phyloP scores from a whole-genome alignment of 331 rosid genomes.

The Arachis monticola region DNA sequence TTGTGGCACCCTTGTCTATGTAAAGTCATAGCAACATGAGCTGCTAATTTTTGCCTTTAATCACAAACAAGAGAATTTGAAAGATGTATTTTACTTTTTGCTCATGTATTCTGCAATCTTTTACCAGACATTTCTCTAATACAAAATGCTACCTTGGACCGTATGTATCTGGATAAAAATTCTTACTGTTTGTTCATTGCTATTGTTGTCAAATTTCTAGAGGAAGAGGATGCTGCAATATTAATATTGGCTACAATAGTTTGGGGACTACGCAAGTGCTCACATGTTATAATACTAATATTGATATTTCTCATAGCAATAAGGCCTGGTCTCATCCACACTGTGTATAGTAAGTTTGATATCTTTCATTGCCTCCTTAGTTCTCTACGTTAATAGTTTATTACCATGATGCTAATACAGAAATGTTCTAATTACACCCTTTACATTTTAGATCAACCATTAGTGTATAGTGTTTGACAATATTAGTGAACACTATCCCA shows the following conservation, averaged over 20 bases:
- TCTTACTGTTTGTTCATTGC: constrained; percentile 36
- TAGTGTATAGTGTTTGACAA: constrained; percentile 14
- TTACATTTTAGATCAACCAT: constrained; percentile 29
- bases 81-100: constrained; percentile 7
- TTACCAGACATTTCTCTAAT: not conserved
- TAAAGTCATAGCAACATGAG: constrained; percentile 19
- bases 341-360: constrained; percentile 73
- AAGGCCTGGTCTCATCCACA: constrained; percentile 90
- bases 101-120: constrained; percentile 22
- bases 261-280: constrained; percentile 90
- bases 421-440: constrained; percentile 24
- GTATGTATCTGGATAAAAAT: constrained; percentile 28
- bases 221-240: constrained; percentile 73
- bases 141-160: not conserved
- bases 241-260: constrained; percentile 82
- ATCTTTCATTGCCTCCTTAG: constrained; percentile 17
- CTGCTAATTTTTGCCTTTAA: constrained; percentile 27
- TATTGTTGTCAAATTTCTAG: constrained; percentile 46
- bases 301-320: constrained; percentile 84
- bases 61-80: constrained; percentile 6
- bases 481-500: constrained; percentile 24
- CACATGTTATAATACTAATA: constrained; percentile 68
- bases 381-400: constrained; percentile 18
- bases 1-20: not conserved
- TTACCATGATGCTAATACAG: constrained; percentile 25